phyloP scores from a whole-genome alignment of 2,329 filamentous ascomycete species.

The Fusarium austroafricanum region DNA sequence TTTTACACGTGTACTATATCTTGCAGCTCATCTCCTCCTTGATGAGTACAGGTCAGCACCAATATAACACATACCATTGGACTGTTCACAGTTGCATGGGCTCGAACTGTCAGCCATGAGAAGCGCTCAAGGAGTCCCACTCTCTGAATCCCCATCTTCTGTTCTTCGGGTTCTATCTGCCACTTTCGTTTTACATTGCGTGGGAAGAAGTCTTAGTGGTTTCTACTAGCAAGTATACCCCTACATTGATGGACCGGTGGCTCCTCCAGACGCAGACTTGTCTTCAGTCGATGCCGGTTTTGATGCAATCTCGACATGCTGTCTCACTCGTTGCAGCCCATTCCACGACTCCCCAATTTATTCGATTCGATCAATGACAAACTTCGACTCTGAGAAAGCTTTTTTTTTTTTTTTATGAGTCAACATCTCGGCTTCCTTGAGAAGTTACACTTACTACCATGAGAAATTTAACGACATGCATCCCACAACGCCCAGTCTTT shows the following conservation, averaged over 20 bases:
- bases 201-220: not conserved
- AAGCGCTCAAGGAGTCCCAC: slow-evolving; percentile 32
- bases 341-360: not conserved
- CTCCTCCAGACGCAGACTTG: not conserved
- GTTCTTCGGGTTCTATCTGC: slow-evolving; percentile 11
- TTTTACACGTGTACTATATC: not conserved
- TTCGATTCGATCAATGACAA: not conserved
- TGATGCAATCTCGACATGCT: not conserved
- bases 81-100: not conserved
- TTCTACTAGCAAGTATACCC: slow-evolving; percentile 4
- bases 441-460: slow-evolving; percentile 3
- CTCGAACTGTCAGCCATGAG: not conserved
- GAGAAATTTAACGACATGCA: slow-evolving; percentile 29
- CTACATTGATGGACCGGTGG: not conserved
- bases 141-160: slow-evolving; percentile 10
- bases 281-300: not conserved
- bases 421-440: too few relatives aligned
- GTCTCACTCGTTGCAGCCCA: not conserved
- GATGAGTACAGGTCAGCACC: not conserved
- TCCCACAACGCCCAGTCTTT: slow-evolving; percentile 20
- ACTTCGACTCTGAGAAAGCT: not conserved
- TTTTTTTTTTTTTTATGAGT: too few relatives aligned
- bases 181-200: not conserved
- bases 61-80: not conserved
- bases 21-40: not conserved